Percentiles rank a stretch among this genome's conserved stretches.
These are phyloP conservation scores for Nemania diffusa DNA, from an alignment of 2,329 filamentous ascomycete species.

Conservation along the genomic window DNA sequence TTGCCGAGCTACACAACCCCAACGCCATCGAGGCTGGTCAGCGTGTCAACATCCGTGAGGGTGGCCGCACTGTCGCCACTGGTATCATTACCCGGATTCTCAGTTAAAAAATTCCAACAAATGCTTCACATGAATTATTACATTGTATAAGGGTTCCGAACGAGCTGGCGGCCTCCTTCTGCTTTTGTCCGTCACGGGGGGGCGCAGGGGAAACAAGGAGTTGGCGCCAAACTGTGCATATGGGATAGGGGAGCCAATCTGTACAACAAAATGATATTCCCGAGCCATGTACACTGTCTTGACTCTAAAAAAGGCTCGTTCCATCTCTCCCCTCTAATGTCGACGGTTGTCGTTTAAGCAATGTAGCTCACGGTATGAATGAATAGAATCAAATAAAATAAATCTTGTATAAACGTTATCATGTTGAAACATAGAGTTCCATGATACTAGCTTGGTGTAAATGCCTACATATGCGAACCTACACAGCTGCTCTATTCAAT, in stretches of 20 bases:
- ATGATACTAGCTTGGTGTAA: too few relatives aligned
- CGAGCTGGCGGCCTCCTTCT: conserved; percentile 39
- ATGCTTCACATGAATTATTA: conserved; percentile 30
- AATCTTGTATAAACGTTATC: neutral
- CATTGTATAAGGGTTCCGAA: conserved; percentile 39
- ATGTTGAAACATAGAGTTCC: too few relatives aligned
- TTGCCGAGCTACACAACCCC: conserved; percentile 84
- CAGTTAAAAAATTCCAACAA: conserved; percentile 55
- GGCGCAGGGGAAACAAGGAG: conserved; percentile 39
- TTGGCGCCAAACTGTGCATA: conserved; percentile 41
- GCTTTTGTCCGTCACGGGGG: conserved; percentile 28
- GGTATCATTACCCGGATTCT: conserved; percentile 82
- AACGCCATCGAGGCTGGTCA: conserved; percentile 90
- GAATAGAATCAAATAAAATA: conserved; percentile 34
- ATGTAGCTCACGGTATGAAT: conserved; percentile 41
- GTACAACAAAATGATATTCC: conserved; percentile 42
- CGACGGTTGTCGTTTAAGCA: conserved; percentile 33
- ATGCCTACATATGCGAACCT: too few relatives aligned
- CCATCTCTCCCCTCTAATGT: conserved; percentile 45
- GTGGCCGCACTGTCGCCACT: conserved; percentile 88
- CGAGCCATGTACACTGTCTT: conserved; percentile 42
- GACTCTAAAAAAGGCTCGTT: conserved; percentile 39
- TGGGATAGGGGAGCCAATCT: conserved; percentile 39
- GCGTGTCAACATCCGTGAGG: conserved; percentile 98
- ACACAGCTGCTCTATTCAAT: too few relatives aligned